A percentile compares a stretch with the other conserved stretches of the same genome.
Evolutionary conservation across 202 grass and related monocot genomes (phyloP).

Genomic region (Dendrocalamus latiflorus): DNA sequence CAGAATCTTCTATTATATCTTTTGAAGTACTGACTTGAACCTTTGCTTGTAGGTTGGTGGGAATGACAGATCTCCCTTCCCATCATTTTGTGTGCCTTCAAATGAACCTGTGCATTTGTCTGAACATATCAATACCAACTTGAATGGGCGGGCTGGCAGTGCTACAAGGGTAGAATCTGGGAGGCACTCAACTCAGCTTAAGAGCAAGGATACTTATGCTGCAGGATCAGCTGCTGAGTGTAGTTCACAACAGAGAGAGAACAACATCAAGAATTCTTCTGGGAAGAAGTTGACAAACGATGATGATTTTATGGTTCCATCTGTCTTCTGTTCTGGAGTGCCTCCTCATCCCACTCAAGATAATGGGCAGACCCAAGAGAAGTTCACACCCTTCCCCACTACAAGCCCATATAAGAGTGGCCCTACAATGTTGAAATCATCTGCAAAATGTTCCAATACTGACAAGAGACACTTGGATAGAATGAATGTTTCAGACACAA

Average conservation of each 20-base stretch:
- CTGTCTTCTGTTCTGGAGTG: constrained; percentile 44
- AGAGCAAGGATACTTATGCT: constrained; percentile 38
- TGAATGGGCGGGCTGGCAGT: constrained; percentile 14
- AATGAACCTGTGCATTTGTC: constrained; percentile 31
- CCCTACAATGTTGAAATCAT: constrained; percentile 25
- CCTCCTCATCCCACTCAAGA: constrained; percentile 30
- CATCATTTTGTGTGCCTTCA: constrained; percentile 50
- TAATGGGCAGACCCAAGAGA: constrained; percentile 16
- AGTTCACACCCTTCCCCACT: background rate
- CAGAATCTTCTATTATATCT: background rate
- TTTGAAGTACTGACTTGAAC: background rate
- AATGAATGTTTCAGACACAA: constrained; percentile 27
- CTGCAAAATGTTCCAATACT: constrained; percentile 10
- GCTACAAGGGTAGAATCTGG: constrained; percentile 30
- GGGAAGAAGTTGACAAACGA: constrained; percentile 49
- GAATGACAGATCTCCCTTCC: constrained; percentile 44
- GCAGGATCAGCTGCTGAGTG: constrained; percentile 27
- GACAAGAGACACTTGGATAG: constrained; percentile 31
- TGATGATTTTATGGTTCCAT: constrained; percentile 79
- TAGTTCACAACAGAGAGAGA: constrained; percentile 33
- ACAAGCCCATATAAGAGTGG: constrained; percentile 29
- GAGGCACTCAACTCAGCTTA: constrained; percentile 38
- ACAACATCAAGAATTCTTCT: constrained; percentile 22
- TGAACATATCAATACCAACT: constrained; percentile 36
- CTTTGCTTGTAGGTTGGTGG: constrained; percentile 44